Conservation (phyloP, 306 rosid species). For the Trifolium subterraneum region DNA sequence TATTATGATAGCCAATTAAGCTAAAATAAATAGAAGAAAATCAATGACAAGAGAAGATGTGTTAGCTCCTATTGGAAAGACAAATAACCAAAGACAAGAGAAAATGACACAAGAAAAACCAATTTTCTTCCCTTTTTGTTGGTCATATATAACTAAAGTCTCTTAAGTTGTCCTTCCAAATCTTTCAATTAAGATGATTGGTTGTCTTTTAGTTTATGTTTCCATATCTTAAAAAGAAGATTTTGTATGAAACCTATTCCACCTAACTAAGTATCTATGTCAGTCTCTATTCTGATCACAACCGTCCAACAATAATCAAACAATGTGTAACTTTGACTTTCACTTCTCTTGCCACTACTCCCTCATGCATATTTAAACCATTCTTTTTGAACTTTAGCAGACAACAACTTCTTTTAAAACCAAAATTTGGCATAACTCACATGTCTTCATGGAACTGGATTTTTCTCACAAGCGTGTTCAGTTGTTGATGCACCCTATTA, state of each 20-base stretch:
- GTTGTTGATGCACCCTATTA: slow-evolving; percentile 36
- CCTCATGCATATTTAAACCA: slow-evolving; percentile 38
- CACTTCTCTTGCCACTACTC: slow-evolving; percentile 50
- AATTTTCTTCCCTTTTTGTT: slow-evolving; percentile 53
- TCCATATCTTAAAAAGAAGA: slow-evolving; percentile 67
- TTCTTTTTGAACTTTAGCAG: slow-evolving; percentile 55
- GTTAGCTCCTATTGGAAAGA: slow-evolving; percentile 35
- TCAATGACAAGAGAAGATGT: background rate
- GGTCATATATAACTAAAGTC: slow-evolving; percentile 40
- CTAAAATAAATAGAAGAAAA: slow-evolving; percentile 13
- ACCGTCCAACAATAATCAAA: slow-evolving; percentile 75
- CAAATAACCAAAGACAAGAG: slow-evolving; percentile 54
- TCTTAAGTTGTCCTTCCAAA: slow-evolving; percentile 52
- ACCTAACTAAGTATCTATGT: slow-evolving; percentile 76
- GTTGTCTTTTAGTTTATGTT: slow-evolving; percentile 71
- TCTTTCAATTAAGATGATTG: slow-evolving; percentile 60
- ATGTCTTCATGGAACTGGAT: slow-evolving; percentile 61
- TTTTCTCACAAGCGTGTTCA: slow-evolving; percentile 40
- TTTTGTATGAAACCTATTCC: slow-evolving; percentile 57
- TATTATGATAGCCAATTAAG: slow-evolving; percentile 15
- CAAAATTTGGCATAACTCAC: slow-evolving; percentile 59
- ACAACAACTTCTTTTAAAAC: slow-evolving; percentile 55
- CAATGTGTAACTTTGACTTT: slow-evolving; percentile 83
- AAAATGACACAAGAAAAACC: slow-evolving; percentile 64
- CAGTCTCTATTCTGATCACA: slow-evolving; percentile 70